Percentiles rank a stretch among this genome's conserved stretches.
Conservation (phyloP, 1,284 basidiomycete genomes). For the Dichomitus squalens region DNA sequence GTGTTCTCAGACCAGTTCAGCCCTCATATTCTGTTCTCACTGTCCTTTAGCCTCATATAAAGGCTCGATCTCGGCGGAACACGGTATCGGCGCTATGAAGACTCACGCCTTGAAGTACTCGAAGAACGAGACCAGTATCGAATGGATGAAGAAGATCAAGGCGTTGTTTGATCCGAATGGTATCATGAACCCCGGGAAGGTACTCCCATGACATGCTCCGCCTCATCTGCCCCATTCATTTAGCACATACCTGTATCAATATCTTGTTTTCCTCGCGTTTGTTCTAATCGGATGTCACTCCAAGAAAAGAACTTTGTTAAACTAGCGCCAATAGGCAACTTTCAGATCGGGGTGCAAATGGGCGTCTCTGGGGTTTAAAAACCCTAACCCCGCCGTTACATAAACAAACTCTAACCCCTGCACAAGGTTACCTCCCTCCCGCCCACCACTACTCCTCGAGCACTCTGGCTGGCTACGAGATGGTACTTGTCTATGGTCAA, state of each 20-base stretch:
- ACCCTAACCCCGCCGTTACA: constrained; percentile 35
- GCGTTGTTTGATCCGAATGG: constrained; percentile 88
- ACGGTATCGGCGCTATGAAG: constrained; percentile 96
- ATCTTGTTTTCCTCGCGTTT: background rate
- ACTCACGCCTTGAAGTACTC: constrained; percentile 90
- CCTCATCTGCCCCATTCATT: background rate
- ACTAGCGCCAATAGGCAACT: too few species aligned
- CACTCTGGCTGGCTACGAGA: constrained; percentile 13
- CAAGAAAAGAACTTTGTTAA: background rate
- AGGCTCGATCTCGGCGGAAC: constrained; percentile 96
- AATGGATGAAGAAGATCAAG: constrained; percentile 92
- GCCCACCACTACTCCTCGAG: background rate
- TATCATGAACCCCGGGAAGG: constrained; percentile 91
- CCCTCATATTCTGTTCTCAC: background rate
- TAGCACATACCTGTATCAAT: constrained; percentile 14
- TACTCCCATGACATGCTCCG: constrained; percentile 44
- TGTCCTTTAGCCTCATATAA: constrained; percentile 57
- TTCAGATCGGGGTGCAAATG: too few species aligned
- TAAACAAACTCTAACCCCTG: constrained; percentile 35
- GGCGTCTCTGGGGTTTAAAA: constrained; percentile 23
- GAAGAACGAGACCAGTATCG: constrained; percentile 80
- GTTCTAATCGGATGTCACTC: background rate
- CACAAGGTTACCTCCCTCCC: constrained; percentile 26
- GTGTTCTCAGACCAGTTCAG: constrained; percentile 32
- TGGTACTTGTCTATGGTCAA: constrained; percentile 24